These are phyloP conservation scores for Cercospora brassicicola DNA, from an alignment of 2,329 filamentous ascomycete genomes.

Conservation along the genomic window DNA sequence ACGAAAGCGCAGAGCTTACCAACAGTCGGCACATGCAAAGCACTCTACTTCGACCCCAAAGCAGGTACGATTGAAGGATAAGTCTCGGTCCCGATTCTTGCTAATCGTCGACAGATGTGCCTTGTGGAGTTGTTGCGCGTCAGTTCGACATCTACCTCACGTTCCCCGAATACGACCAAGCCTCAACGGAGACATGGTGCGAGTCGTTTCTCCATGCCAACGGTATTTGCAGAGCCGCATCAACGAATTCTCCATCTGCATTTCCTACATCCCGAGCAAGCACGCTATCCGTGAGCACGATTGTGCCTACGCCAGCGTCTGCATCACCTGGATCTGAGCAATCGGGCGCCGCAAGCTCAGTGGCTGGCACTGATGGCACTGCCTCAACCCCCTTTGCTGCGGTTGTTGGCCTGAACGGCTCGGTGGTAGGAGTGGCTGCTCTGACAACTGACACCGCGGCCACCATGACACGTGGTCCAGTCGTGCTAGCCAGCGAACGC, in stretches of 20 bases:
- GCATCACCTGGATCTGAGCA: neutral
- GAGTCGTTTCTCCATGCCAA: constrained; percentile 7
- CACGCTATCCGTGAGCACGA: constrained; percentile 1
- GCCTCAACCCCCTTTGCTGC: neutral
- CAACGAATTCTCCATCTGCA: constrained; percentile 11
- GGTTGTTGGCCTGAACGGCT: neutral
- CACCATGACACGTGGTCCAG: neutral
- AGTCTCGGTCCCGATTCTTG: constrained; percentile 20
- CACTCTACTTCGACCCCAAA: constrained; percentile 35
- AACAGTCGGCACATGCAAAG: constrained; percentile 13
- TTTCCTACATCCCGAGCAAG: constrained; percentile 7
- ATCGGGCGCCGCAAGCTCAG: neutral
- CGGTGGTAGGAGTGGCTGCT: neutral
- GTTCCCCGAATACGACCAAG: constrained; percentile 10
- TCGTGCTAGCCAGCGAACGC: constrained; percentile 7
- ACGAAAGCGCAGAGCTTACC: neutral
- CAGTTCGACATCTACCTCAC: constrained; percentile 7
- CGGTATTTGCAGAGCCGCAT: constrained; percentile 8
- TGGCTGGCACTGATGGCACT: neutral
- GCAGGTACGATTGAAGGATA: neutral
- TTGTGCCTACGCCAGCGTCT: constrained; percentile 2
- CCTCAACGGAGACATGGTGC: constrained; percentile 6
- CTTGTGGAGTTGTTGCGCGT: constrained; percentile 3
- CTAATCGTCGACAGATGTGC: constrained; percentile 18
- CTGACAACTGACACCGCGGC: neutral